Evolutionary conservation across 2,329 filamentous ascomycete species (phyloP).

Genomic region (Colletotrichum trifolii): DNA sequence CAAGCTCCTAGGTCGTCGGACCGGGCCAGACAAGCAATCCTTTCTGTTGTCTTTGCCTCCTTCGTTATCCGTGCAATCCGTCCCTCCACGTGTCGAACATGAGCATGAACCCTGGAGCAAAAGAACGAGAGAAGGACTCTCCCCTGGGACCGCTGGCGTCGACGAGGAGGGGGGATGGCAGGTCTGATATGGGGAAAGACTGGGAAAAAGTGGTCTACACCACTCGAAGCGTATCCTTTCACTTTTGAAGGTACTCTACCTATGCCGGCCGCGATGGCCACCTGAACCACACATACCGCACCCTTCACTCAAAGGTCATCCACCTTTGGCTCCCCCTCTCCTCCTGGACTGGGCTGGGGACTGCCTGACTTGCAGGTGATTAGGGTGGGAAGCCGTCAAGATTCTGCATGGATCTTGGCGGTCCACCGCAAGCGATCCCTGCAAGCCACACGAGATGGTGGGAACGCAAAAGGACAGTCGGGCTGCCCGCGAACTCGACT

Average conservation of each 20-base stretch:
- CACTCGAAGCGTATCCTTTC: too few species aligned
- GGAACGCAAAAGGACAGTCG: constrained; percentile 25
- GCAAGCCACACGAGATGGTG: constrained; percentile 37
- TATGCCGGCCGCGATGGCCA: constrained; percentile 31
- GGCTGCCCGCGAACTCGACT: constrained; percentile 25
- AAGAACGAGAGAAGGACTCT: constrained; percentile 1
- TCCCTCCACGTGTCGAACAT: constrained; percentile 34
- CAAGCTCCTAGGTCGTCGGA: constrained; percentile 22
- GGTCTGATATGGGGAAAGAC: constrained; percentile 28
- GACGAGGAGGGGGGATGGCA: constrained; percentile 16
- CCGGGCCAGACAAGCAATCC: constrained; percentile 20
- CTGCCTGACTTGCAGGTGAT: constrained; percentile 38
- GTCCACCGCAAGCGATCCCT: constrained; percentile 31
- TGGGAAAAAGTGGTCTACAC: constrained; percentile 24
- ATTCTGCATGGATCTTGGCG: constrained; percentile 34
- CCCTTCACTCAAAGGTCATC: constrained; percentile 32
- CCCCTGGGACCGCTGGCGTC: neutral
- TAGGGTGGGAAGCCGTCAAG: constrained; percentile 37
- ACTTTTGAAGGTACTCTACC: constrained; percentile 21
- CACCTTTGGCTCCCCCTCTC: constrained; percentile 24
- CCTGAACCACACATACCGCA: constrained; percentile 37
- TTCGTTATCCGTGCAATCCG: constrained; percentile 16
- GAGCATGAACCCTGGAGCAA: constrained; percentile 19
- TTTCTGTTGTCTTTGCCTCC: neutral
- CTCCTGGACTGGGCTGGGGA: constrained; percentile 32